Percentiles rank a stretch among this genome's conserved stretches.
Evolutionary conservation across 208 protist species (phyloP).

Genomic region (Leptomonas seymouri): DNA sequence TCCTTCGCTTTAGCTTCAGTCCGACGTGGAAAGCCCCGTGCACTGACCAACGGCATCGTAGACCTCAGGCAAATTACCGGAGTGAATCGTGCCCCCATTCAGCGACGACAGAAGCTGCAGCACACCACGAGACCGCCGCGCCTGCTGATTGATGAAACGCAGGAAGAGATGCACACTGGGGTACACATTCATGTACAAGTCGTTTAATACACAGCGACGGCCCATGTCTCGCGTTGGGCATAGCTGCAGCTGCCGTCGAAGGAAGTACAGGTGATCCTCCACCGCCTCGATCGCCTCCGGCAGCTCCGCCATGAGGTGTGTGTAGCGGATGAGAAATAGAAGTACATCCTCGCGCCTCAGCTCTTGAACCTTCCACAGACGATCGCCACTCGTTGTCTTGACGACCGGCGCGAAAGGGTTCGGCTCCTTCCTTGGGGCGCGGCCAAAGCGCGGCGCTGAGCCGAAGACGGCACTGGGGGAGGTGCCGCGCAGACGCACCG

Average conservation of each 20-base stretch:
- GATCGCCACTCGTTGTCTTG: constrained; percentile 15
- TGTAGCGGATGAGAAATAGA: constrained; percentile 48
- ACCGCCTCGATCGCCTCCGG: constrained; percentile 45
- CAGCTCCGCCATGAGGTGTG: constrained; percentile 53
- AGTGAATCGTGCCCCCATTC: constrained; percentile 46
- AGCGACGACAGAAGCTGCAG: constrained; percentile 50
- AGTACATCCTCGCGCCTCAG: constrained; percentile 56
- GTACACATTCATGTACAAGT: constrained; percentile 79
- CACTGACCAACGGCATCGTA: constrained; percentile 63
- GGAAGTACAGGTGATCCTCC: constrained; percentile 52
- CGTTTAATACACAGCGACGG: constrained; percentile 63
- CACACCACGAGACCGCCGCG: constrained; percentile 37
- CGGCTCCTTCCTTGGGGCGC: constrained; percentile 24
- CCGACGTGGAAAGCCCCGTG: constrained; percentile 16
- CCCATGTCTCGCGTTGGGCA: constrained; percentile 47
- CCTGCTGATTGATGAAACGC: constrained; percentile 53
- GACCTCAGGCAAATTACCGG: constrained; percentile 62
- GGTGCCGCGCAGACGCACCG: not conserved
- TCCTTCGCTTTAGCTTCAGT: constrained; percentile 6
- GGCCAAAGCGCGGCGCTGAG: constrained; percentile 19
- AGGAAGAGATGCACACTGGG: constrained; percentile 68
- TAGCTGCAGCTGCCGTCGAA: constrained; percentile 48
- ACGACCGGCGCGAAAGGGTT: constrained; percentile 50
- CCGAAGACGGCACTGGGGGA: constrained; percentile 30
- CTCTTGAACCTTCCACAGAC: constrained; percentile 50